Base-by-base conservation (phyloP, 2,329 filamentous ascomycete genomes). In the Thielaviopsis cerberus region DNA sequence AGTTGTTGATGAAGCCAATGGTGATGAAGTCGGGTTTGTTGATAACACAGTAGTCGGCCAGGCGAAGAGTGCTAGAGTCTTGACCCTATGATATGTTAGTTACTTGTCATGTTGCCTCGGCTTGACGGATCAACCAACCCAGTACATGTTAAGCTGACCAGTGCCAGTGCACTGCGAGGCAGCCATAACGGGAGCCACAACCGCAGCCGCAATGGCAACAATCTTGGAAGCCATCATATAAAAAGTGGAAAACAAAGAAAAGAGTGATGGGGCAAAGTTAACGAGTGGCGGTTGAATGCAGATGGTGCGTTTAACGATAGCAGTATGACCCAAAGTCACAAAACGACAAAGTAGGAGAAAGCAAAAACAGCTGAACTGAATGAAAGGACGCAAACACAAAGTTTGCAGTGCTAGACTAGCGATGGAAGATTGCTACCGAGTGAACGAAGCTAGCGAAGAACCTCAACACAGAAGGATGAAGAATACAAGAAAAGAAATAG, bases 131-230 rank as follows among this genome's bases (percentile, higher is more conserved):
- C 27, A 50, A 62, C 66, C 51, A 65, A 71, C 69, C 69, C 70
- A 73, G 64, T 73, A 72, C 26, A 69, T 69, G 62, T 71, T 71
- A n/a, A 72, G 64, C 15, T 65, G 66, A 37, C 68, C 68, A 53
- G 63, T 64, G 30, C 65, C 51, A 52, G 63, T 61, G 51, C 57
- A 57, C 50, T 59, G 13, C 24, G 60, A 58, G 51, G 63, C 58
- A 17, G 63, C 63, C 58, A 59, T 59, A 27, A 63, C 62, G 37
- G 66, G 62, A 54, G 63, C 65, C 52, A 68, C 50, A 59, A 64
- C 62, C 48, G 67, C 61, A 50, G 55, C 55, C 30, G 51, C 57
- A 27, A 54, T 30, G 13, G 54, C 37, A 23, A 61, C 5, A 51
- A 41, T 54, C 22, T 55, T 55, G 17, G 52, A 57, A 20, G 56